These are phyloP conservation scores for Penicillium ochrochloron DNA, from an alignment of 495 filamentous ascomycete genomes.

Conservation along the genomic window DNA sequence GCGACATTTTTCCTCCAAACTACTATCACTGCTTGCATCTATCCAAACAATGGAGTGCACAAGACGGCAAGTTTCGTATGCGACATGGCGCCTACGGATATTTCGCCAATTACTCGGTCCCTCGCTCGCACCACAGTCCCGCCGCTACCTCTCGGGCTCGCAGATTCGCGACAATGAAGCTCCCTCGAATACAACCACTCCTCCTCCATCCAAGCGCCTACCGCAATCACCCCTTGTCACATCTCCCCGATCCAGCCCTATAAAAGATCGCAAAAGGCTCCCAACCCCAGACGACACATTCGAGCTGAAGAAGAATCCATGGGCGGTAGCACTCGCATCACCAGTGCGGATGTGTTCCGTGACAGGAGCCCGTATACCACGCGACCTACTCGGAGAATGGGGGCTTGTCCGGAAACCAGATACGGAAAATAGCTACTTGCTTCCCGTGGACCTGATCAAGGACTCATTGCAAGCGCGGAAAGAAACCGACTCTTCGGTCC, in stretches of 20 bases:
- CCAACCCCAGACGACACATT: constrained; percentile 49
- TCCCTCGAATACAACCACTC: background rate
- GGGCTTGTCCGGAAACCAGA: constrained; percentile 60
- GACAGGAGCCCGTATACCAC: constrained; percentile 62
- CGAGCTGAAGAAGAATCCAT: constrained; percentile 44
- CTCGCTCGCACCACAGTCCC: constrained; percentile 8
- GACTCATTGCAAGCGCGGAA: constrained; percentile 27
- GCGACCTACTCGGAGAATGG: constrained; percentile 66
- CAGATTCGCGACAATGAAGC: constrained; percentile 11
- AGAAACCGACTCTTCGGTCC: background rate
- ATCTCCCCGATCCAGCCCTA: constrained; percentile 21
- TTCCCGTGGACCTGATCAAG: constrained; percentile 57
- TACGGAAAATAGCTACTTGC: constrained; percentile 58
- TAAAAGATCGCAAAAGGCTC: constrained; percentile 32
- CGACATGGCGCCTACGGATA: constrained; percentile 42
- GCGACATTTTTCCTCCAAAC: constrained; percentile 16
- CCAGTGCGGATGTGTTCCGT: constrained; percentile 64
- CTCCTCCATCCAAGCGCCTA: constrained; percentile 42
- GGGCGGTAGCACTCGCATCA: constrained; percentile 63
- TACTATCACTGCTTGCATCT: background rate
- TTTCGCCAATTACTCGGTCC: constrained; percentile 33
- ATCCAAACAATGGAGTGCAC: constrained; percentile 37
- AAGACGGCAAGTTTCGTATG: constrained; percentile 31
- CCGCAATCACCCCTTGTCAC: constrained; percentile 47
- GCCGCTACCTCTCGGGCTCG: constrained; percentile 21